Conservation (phyloP, 2,329 filamentous ascomycete species). For the Stagonosporopsis tanaceti region DNA sequence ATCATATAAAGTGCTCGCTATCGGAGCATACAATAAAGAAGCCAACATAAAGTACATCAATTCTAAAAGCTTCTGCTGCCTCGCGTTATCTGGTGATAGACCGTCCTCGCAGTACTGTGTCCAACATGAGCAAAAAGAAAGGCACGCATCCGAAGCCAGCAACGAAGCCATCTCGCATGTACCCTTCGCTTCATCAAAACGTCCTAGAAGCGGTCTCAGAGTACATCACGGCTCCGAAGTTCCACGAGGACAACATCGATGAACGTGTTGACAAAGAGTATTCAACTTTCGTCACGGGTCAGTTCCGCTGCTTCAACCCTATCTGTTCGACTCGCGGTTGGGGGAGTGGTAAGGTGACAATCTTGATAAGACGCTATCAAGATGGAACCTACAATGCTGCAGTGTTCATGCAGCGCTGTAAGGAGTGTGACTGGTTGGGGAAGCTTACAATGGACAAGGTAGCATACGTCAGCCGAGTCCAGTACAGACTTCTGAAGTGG, state of each 20-base stretch:
- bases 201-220: not conserved
- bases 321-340: not conserved
- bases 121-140: not conserved
- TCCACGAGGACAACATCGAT: not conserved
- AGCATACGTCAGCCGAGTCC: not conserved
- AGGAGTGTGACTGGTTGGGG: not conserved
- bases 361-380: not conserved
- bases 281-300: not conserved
- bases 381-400: not conserved
- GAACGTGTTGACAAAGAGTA: not conserved
- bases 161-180: not conserved
- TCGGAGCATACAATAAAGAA: too few relatives aligned
- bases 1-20: too few relatives aligned
- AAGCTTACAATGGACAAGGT: not conserved
- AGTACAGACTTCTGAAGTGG: not conserved
- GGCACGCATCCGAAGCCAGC: not conserved
- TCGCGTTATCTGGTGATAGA: too few relatives aligned
- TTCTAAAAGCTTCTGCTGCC: too few relatives aligned
- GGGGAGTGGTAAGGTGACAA: not conserved
- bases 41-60: too few relatives aligned
- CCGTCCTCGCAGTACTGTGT: too few relatives aligned
- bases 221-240: not conserved
- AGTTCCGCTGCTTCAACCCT: not conserved
- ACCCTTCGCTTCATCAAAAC: not conserved
- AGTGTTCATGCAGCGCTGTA: not conserved